Percentiles rank a stretch among this genome's conserved stretches.
These are phyloP conservation scores for Oryza glaberrima DNA, from an alignment of 176 grass and related monocot genomes.

Conservation along the genomic window DNA sequence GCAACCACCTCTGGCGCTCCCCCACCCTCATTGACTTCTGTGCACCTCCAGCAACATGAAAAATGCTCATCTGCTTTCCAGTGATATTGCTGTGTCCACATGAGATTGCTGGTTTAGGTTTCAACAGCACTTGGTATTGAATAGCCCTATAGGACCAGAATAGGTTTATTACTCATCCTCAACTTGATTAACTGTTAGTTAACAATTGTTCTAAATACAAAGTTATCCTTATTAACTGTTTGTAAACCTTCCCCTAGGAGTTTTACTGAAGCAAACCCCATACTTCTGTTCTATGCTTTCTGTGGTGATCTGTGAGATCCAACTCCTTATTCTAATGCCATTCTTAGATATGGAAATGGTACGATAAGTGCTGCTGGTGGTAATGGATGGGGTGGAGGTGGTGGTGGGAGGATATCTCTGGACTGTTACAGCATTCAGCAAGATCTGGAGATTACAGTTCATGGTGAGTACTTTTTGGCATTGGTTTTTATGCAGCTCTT, in stretches of 20 bases:
- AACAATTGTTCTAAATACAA: neutral
- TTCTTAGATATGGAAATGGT: conserved; percentile 87
- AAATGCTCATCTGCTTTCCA: neutral
- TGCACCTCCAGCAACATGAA: neutral
- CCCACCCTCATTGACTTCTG: neutral
- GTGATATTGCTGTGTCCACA: neutral
- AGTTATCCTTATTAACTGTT: conserved; percentile 20
- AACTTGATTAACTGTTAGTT: neutral
- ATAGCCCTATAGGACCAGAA: neutral
- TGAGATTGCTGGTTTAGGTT: neutral
- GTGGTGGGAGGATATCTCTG: conserved; percentile 89
- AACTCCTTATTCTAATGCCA: conserved; percentile 28
- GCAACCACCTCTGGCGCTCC: neutral
- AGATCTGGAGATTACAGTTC: conserved; percentile 84
- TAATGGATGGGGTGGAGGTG: conserved; percentile 91
- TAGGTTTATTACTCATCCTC: neutral
- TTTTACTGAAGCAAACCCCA: neutral
- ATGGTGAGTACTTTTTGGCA: conserved; percentile 66
- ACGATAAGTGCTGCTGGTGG: conserved; percentile 95
- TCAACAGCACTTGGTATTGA: neutral
- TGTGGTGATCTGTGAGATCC: conserved; percentile 26
- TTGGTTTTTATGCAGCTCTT: conserved; percentile 31
- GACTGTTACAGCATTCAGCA: conserved; percentile 94
- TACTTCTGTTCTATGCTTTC: conserved; percentile 26
- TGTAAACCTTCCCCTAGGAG: neutral